A percentile compares a stretch with the other conserved stretches of the same genome.
phyloP scores from a whole-genome alignment of 1,139 yeast genomes.

The Geotrichum restrictum region DNA sequence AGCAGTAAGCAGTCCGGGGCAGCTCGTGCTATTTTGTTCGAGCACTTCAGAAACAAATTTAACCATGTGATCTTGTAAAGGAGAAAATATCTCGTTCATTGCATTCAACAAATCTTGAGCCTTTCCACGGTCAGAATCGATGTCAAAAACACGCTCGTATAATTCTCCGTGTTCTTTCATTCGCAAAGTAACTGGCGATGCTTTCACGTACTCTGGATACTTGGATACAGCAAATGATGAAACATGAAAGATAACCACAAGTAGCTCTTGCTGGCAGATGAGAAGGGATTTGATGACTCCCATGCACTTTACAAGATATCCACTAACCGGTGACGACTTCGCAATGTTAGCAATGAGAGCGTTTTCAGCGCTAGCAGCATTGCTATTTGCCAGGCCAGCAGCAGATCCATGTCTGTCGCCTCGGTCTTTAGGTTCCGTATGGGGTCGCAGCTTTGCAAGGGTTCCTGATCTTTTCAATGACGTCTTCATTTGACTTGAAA shows the following conservation, averaged over 20 bases:
- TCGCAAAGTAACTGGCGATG: constrained; percentile 39
- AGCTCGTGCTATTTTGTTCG: constrained; percentile 41
- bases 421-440: constrained; percentile 15
- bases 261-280: constrained; percentile 60
- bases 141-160: constrained; percentile 34
- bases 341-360: constrained; percentile 13
- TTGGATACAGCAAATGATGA: constrained; percentile 47
- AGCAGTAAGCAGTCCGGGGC: constrained; percentile 45
- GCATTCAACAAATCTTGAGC: constrained; percentile 52
- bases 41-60: constrained; percentile 38
- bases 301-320: constrained; percentile 29
- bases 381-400: constrained; percentile 1
- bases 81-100: constrained; percentile 56
- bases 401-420: constrained; percentile 13
- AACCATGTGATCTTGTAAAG: constrained; percentile 45
- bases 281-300: constrained; percentile 43
- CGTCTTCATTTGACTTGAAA: constrained; percentile 24
- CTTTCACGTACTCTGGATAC: constrained; percentile 49
- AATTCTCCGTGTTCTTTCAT: constrained; percentile 35
- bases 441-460: constrained; percentile 31
- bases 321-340: constrained; percentile 16
- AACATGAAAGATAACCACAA: constrained; percentile 63
- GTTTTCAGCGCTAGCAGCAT: constrained; percentile 2
- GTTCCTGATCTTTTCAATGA: constrained; percentile 35
- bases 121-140: constrained; percentile 52